Evolutionary conservation across 2,329 filamentous ascomycete species (phyloP).

Genomic region (Fusarium euwallaceae): DNA sequence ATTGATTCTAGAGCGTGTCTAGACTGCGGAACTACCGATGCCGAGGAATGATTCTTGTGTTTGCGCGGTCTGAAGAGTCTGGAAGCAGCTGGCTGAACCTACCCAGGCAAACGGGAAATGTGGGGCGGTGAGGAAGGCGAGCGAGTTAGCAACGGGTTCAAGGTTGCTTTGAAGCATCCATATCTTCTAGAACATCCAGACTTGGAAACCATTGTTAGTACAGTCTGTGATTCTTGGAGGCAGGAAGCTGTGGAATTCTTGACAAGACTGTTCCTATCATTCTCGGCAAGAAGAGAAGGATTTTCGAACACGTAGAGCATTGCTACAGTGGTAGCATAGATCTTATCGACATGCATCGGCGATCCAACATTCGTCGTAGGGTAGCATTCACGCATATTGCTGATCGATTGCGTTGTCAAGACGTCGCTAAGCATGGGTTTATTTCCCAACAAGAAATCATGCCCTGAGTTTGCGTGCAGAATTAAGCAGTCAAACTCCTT

Average conservation of each 20-base stretch:
- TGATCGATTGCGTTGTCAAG: constrained; percentile 17
- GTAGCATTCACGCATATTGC: constrained; percentile 34
- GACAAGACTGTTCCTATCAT: not conserved
- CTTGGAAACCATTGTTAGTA: not conserved
- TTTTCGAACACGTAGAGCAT: not conserved
- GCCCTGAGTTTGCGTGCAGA: not conserved
- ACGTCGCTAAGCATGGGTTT: not conserved
- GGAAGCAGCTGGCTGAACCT: not conserved
- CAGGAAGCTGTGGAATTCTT: not conserved
- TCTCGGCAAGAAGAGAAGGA: not conserved
- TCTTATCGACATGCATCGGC: constrained; percentile 9
- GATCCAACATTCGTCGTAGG: constrained; percentile 23
- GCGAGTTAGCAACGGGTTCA: not conserved
- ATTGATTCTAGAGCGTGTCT: not conserved
- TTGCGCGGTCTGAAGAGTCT: constrained; percentile 3
- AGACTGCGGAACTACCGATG: not conserved
- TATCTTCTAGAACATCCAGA: not conserved
- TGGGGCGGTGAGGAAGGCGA: not conserved
- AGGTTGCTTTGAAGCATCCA: not conserved
- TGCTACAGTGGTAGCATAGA: constrained; percentile 12
- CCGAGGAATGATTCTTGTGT: constrained; percentile 17
- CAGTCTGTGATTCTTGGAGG: not conserved
- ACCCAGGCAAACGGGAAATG: not conserved
- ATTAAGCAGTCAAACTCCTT: not conserved
- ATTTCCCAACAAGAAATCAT: not conserved